These are phyloP conservation scores for Thalassiosira tumida DNA, from an alignment of 352 stramenopile species.

Conservation along the genomic window DNA sequence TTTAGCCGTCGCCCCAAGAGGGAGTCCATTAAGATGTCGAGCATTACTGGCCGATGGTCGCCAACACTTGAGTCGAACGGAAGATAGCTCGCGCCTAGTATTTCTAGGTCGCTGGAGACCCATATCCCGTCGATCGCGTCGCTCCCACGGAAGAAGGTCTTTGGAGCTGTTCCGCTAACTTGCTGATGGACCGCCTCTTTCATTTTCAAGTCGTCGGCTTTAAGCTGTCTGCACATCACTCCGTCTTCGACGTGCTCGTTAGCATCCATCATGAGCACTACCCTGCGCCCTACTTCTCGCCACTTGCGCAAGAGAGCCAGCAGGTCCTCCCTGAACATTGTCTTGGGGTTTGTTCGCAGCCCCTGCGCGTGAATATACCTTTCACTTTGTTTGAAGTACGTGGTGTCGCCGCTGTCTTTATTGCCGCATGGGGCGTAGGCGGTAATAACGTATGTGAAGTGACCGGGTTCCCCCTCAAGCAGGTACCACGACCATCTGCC, in stretches of 20 bases:
- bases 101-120: neutral
- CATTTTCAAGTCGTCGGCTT: neutral
- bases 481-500: too few species aligned
- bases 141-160: neutral
- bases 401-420: neutral
- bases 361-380: neutral
- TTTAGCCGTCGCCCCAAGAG: neutral
- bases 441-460: too few species aligned
- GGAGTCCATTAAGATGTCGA: neutral
- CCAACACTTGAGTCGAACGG: neutral
- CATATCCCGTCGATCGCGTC: slow-evolving; percentile 46
- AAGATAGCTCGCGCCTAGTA: neutral
- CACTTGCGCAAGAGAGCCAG: neutral
- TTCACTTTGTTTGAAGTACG: neutral
- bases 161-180: neutral
- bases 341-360: neutral
- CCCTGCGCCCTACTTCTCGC: neutral
- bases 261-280: too few species aligned
- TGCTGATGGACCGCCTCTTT: neutral
- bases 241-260: too few species aligned
- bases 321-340: neutral
- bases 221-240: neutral
- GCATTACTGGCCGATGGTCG: neutral
- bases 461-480: too few species aligned
- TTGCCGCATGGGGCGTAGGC: slow-evolving; percentile 8